Conservation (phyloP, 2,329 filamentous ascomycete genomes). For the Exserohilum turcica region DNA sequence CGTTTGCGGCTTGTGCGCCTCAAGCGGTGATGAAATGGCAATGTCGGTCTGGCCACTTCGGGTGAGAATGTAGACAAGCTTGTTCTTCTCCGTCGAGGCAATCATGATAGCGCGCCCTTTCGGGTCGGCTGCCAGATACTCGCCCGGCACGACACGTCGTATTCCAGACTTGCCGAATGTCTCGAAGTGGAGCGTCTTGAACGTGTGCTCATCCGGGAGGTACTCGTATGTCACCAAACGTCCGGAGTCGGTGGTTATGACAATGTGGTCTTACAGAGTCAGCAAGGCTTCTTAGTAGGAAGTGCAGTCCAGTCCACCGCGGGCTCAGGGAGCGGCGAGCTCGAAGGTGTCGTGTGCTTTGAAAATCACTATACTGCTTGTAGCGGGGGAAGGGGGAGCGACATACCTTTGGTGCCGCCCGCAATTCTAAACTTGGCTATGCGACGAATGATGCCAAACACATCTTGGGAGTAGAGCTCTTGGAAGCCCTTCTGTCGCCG, state of each 20-base stretch:
- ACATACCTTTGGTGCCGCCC: slow-evolving; percentile 93
- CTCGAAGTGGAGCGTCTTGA: slow-evolving; percentile 89
- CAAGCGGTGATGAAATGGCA: slow-evolving; percentile 94
- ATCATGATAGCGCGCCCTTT: slow-evolving; percentile 95
- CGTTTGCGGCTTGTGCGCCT: slow-evolving; percentile 92
- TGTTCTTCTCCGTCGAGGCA: slow-evolving; percentile 96
- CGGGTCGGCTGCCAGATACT: slow-evolving; percentile 94
- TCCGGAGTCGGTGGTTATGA: slow-evolving; percentile 93
- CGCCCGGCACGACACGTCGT: slow-evolving; percentile 88
- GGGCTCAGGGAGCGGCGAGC: slow-evolving; percentile 30
- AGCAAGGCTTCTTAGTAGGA: slow-evolving; percentile 41
- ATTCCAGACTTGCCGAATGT: slow-evolving; percentile 98
- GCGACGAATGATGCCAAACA: slow-evolving; percentile 92
- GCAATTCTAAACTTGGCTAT: slow-evolving; percentile 89
- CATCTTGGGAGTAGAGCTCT: slow-evolving; percentile 86
- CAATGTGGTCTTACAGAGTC: slow-evolving; percentile 79
- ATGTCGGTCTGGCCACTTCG: slow-evolving; percentile 92
- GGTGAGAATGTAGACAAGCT: slow-evolving; percentile 97
- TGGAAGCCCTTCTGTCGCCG: slow-evolving; percentile 83
- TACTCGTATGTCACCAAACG: slow-evolving; percentile 95
- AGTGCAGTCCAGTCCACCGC: slow-evolving; percentile 37
- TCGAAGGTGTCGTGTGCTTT: slow-evolving; percentile 44
- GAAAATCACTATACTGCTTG: slow-evolving; percentile 56
- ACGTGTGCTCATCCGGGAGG: slow-evolving; percentile 80
- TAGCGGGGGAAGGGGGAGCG: slow-evolving; percentile 30